These are phyloP conservation scores for Aspergillus sparsus DNA, from an alignment of 495 filamentous ascomycete species.

Conservation along the genomic window DNA sequence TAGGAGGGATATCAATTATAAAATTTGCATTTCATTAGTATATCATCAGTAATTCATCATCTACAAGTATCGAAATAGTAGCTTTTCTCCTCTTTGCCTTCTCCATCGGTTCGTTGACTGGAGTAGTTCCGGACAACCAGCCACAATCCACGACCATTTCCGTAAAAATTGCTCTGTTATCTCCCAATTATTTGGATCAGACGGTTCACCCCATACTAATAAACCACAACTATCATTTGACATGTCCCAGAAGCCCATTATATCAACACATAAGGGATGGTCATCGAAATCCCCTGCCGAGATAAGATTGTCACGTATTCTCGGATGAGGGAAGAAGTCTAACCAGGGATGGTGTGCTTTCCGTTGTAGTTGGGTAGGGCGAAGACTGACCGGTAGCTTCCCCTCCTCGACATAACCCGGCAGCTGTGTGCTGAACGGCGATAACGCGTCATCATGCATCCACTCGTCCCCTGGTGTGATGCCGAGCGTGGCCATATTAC, in stretches of 20 bases:
- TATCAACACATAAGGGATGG: constrained; percentile 48
- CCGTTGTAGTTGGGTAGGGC: constrained; percentile 49
- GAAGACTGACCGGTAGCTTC: constrained; percentile 41
- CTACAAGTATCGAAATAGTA: constrained; percentile 45
- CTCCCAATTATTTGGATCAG: constrained; percentile 51
- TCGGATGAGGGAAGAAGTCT: constrained; percentile 53
- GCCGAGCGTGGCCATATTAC: constrained; percentile 28
- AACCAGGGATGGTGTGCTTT: constrained; percentile 54
- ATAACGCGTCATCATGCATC: constrained; percentile 38
- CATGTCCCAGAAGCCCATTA: constrained; percentile 47
- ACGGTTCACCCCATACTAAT: constrained; percentile 56
- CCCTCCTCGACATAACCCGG: constrained; percentile 16
- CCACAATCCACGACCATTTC: constrained; percentile 53
- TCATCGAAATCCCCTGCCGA: constrained; percentile 45
- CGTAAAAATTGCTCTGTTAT: constrained; percentile 49
- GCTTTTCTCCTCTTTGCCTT: constrained; percentile 47
- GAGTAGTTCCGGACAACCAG: constrained; percentile 51
- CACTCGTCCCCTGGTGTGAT: constrained; percentile 23
- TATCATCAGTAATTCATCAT: not conserved
- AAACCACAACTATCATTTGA: constrained; percentile 37
- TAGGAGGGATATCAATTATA: no score
- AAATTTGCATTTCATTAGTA: not conserved
- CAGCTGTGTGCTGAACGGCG: constrained; percentile 29
- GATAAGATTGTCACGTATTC: constrained; percentile 54
- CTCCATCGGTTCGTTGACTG: constrained; percentile 54